phyloP scores from a whole-genome alignment of 1,284 basidiomycete species.

The Coniophora puteana region DNA sequence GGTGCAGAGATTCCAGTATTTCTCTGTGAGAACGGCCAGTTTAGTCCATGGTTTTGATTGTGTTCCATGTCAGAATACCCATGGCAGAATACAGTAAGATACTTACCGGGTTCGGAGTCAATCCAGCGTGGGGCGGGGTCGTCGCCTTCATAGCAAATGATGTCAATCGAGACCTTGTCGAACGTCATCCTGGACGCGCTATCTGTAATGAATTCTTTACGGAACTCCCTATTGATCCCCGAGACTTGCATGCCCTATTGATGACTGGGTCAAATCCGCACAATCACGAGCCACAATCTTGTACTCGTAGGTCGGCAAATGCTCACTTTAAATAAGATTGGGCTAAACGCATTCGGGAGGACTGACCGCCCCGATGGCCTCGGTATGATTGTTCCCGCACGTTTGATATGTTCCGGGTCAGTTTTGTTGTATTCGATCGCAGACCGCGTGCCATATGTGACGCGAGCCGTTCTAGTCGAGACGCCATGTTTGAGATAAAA shows the following conservation, averaged over 20 bases:
- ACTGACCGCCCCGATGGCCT: conserved; percentile 15
- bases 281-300: not conserved
- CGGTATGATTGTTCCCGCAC: conserved; percentile 14
- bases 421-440: conserved; percentile 23
- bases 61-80: not conserved
- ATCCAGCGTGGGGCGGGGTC: conserved; percentile 15
- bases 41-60: not conserved
- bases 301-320: not conserved
- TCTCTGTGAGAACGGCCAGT: conserved; percentile 28
- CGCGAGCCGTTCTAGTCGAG: conserved; percentile 36
- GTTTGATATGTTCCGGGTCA: conserved; percentile 31
- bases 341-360: conserved; percentile 22
- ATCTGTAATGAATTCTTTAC: conserved; percentile 25
- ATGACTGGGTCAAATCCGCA: conserved; percentile 4
- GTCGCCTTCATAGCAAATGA: conserved; percentile 23
- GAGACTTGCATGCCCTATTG: conserved; percentile 29
- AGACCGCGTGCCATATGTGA: conserved; percentile 36
- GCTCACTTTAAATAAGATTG: conserved; percentile 27
- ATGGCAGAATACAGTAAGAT: not conserved
- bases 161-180: conserved; percentile 16
- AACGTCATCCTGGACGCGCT: conserved; percentile 16
- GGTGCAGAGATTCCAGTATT: conserved; percentile 35
- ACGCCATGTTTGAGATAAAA: conserved; percentile 48
- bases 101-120: conserved; percentile 18
- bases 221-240: conserved; percentile 30